Evolutionary conservation across 192 early-diverging fungal species (phyloP).

Genomic region (Funneliformis geosporum): DNA sequence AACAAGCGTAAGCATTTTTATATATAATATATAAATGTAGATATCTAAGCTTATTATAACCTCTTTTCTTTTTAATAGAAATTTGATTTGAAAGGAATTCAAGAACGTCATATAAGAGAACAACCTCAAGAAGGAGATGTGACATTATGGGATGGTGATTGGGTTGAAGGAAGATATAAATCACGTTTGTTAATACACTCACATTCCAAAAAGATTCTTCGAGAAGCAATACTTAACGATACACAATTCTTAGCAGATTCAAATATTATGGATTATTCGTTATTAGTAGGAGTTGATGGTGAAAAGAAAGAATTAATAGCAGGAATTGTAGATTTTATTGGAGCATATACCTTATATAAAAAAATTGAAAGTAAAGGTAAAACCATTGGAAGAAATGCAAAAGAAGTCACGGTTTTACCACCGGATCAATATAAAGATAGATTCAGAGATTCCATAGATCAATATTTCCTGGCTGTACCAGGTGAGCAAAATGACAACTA

Average conservation of each 20-base stretch:
- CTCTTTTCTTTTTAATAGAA: slow-evolving; percentile 42
- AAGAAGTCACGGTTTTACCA: slow-evolving; percentile 90
- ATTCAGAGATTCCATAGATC: slow-evolving; percentile 87
- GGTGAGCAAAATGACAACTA: slow-evolving; percentile 45
- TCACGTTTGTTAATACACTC: slow-evolving; percentile 74
- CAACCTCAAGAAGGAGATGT: slow-evolving; percentile 41
- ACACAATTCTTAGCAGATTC: slow-evolving; percentile 87
- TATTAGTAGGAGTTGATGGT: slow-evolving; percentile 92
- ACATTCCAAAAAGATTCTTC: slow-evolving; percentile 81
- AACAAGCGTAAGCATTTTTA: slow-evolving; percentile 58
- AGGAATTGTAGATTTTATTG: slow-evolving; percentile 88
- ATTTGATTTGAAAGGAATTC: slow-evolving; percentile 80
- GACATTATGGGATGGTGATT: slow-evolving; percentile 72
- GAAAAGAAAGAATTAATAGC: slow-evolving; percentile 82
- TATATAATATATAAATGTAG: slow-evolving; percentile 32
- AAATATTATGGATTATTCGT: slow-evolving; percentile 97
- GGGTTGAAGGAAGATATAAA: slow-evolving; percentile 61
- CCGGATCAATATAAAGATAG: slow-evolving; percentile 91
- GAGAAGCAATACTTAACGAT: slow-evolving; percentile 84
- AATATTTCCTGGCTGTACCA: slow-evolving; percentile 85
- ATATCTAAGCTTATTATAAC: not conserved
- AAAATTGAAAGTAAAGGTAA: slow-evolving; percentile 81
- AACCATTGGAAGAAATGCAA: slow-evolving; percentile 65
- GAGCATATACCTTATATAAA: slow-evolving; percentile 98
- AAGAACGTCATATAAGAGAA: slow-evolving; percentile 57